Percentiles rank a stretch among this genome's conserved stretches.
These are phyloP conservation scores for Nicotiana noctiflora DNA, from an alignment of 257 asterid species.

Conservation along the genomic window DNA sequence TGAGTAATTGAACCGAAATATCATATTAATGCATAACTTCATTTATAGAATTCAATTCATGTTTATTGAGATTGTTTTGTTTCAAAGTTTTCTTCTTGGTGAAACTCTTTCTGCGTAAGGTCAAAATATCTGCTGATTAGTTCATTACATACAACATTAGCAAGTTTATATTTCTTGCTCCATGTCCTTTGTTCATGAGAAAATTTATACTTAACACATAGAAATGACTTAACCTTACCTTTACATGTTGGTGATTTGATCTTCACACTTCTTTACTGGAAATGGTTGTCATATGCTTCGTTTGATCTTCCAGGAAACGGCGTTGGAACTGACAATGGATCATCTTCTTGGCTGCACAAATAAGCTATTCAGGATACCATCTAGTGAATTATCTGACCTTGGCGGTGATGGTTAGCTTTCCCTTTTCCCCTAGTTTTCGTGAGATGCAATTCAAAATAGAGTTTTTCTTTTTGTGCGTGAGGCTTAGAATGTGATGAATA, in stretches of 20 bases:
- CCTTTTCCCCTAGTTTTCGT: background rate
- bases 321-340: constrained; percentile 38
- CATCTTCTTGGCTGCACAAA: constrained; percentile 56
- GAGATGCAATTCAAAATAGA: background rate
- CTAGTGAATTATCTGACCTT: constrained; percentile 19
- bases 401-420: constrained; percentile 15
- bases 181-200: background rate
- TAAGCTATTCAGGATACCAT: constrained; percentile 31
- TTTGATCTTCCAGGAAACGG: constrained; percentile 33
- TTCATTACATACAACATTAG: background rate
- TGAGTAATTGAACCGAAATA: background rate
- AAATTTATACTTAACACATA: background rate
- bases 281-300: constrained; percentile 9
- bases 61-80: background rate
- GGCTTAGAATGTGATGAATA: background rate
- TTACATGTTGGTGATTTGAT: background rate
- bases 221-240: background rate
- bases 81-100: background rate
- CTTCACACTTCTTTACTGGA: background rate
- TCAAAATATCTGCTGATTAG: background rate
- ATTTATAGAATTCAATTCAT: background rate
- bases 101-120: background rate
- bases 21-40: background rate
- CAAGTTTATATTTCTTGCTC: background rate
- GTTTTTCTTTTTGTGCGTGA: background rate